Base-by-base conservation (phyloP, 306 rosid genomes). In the Mimosa pudica region DNA sequence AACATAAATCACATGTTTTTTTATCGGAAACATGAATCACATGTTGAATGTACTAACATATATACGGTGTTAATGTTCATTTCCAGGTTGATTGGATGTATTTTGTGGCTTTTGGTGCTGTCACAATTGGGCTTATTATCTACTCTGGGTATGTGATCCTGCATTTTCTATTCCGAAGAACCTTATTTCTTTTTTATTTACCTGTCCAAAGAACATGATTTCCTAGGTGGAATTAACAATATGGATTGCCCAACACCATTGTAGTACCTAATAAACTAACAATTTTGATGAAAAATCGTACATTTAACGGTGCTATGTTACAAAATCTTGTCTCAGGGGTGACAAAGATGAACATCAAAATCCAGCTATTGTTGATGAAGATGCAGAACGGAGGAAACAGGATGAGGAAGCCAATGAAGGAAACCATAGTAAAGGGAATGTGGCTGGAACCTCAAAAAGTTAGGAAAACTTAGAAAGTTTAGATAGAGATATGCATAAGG, bases 51-150 rank as follows among this genome's bases (percentile, higher is more conserved):
- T 70, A 71, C 75, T 79, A 74, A 82, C 74, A 60, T 70, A 68
- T 82, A 77, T 80, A 24, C 30, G 16, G 81, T 42, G 41, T 81
- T 70, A 81, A 79, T 67, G n/a, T 44, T 79, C 73, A 72, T 85
- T 71, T 79, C 67, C 87, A 95, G 98, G 98, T 95, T 80, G 98
- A 95, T 86, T 95, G 98, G 98, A 85, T 95, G 92, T 95, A 92
- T 89, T 92, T 80, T 79, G 80, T 92, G 73, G 97, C 98, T 32
- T 95, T 95, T 64, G 97, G 89, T 67, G 88, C 82, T 65, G 98
- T 95, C 74, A 71, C 84, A 20, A 38, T 77, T 75, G 98, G 98
- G 58, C 89, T 95, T 72, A 49, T 95, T 65, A 83, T 93, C 87
- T 95, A 95, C 83, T 95, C 98, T 14, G 87, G 90, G 98, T 93